Conservation (phyloP, 345 rosid species). For the Eutrema japonicum region DNA sequence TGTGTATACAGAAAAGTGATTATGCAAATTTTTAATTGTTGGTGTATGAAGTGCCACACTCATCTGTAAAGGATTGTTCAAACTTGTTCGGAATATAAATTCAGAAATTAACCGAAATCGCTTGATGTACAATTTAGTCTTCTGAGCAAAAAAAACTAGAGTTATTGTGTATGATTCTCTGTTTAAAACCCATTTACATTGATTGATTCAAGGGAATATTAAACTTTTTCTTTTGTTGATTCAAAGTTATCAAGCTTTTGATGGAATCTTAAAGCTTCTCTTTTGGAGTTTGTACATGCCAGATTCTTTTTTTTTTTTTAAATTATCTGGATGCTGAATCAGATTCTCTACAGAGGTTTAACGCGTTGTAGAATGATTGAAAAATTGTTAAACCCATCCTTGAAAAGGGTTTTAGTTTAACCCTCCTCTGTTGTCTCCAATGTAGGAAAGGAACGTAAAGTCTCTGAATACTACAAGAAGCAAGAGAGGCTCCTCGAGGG, state of each 20-base stretch:
- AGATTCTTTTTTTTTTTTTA: slow-evolving; percentile 26
- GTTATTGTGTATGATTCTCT: background rate
- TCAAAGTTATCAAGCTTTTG: slow-evolving; percentile 32
- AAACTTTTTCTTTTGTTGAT: slow-evolving; percentile 18
- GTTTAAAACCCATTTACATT: background rate
- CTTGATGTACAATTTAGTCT: background rate
- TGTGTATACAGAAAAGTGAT: slow-evolving; percentile 4
- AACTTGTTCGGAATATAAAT: background rate
- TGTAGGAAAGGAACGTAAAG: slow-evolving; percentile 65
- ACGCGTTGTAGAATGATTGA: background rate
- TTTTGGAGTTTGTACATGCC: slow-evolving; percentile 23
- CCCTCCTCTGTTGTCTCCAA: slow-evolving; percentile 9
- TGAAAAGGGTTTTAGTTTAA: background rate
- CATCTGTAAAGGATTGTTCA: background rate
- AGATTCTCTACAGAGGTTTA: slow-evolving; percentile 4
- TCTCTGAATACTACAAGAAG: slow-evolving; percentile 80
- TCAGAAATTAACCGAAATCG: background rate
- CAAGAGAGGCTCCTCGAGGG: slow-evolving; percentile 83
- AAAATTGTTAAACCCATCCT: background rate
- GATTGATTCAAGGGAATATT: slow-evolving; percentile 29
- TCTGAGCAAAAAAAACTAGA: background rate
- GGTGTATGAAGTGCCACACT: slow-evolving; percentile 11
- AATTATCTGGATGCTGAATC: slow-evolving; percentile 30
- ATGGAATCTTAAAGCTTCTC: slow-evolving; percentile 28
- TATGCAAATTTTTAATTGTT: slow-evolving; percentile 17